A percentile compares a stretch with the other conserved stretches of the same genome.
Conservation (phyloP, 257 asterid genomes). For the Solanum piurae region DNA sequence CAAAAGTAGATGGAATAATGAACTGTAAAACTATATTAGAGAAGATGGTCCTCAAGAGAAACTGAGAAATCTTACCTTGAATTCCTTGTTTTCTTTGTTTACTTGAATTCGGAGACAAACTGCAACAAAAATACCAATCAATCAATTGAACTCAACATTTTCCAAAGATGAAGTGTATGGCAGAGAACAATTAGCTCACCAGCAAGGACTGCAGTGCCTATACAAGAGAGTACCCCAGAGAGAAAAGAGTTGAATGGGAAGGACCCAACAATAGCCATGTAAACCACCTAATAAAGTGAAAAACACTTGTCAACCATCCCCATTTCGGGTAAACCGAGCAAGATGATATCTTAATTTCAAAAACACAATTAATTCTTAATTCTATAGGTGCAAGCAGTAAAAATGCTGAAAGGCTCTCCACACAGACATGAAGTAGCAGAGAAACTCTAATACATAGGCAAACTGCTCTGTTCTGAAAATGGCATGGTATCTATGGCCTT, state of each 20-base stretch:
- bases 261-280: conserved; percentile 86
- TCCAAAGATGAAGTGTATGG: background rate
- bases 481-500: too few relatives aligned
- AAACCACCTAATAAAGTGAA: conserved; percentile 47
- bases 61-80: conserved; percentile 42
- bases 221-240: conserved; percentile 87
- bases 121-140: conserved; percentile 14
- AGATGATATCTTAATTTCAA: too few relatives aligned
- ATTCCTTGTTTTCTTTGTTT: conserved; percentile 84
- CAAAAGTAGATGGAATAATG: too few relatives aligned
- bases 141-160: conserved; percentile 1
- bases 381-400: too few relatives aligned
- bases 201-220: conserved; percentile 94
- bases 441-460: too few relatives aligned
- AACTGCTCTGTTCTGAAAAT: too few relatives aligned
- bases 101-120: conserved; percentile 89
- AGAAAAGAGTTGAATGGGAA: conserved; percentile 97
- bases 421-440: too few relatives aligned
- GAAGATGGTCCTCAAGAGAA: background rate
- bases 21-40: background rate
- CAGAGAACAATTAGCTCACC: conserved; percentile 34
- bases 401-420: too few relatives aligned
- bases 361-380: too few relatives aligned
- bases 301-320: background rate
- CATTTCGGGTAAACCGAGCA: too few relatives aligned